A percentile compares a stretch with the other conserved stretches of the same genome.
phyloP scores from a whole-genome alignment of 257 asterid species.

The Plantago major region DNA sequence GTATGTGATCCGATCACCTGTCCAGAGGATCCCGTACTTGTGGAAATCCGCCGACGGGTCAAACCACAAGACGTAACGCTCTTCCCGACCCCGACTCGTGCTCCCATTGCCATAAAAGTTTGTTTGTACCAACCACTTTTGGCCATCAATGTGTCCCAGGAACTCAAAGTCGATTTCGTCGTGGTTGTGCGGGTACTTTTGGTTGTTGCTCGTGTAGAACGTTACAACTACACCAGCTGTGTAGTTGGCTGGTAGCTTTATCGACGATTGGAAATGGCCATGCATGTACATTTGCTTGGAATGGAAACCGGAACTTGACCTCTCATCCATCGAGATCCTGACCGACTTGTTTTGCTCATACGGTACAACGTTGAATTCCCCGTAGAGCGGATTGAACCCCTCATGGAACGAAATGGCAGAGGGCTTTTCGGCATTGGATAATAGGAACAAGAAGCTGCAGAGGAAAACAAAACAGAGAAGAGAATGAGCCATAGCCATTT shows the following conservation, averaged over 20 bases:
- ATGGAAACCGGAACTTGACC: constrained; percentile 35
- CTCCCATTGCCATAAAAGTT: constrained; percentile 40
- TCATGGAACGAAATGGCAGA: constrained; percentile 18
- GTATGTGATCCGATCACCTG: constrained; percentile 20
- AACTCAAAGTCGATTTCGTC: constrained; percentile 47
- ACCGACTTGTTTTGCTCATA: constrained; percentile 31
- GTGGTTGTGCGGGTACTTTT: constrained; percentile 25
- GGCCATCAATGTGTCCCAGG: constrained; percentile 30
- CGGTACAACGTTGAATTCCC: constrained; percentile 26
- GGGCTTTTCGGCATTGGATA: background rate
- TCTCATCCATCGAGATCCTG: constrained; percentile 31
- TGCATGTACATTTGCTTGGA: constrained; percentile 28
- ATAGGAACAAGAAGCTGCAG: background rate
- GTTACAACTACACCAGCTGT: constrained; percentile 43
- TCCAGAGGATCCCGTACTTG: constrained; percentile 35
- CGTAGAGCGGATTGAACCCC: constrained; percentile 32
- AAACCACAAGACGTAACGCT: constrained; percentile 32
- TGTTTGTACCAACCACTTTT: constrained; percentile 32
- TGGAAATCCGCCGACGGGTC: constrained; percentile 41
- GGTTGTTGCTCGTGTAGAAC: constrained; percentile 32
- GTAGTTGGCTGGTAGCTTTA: constrained; percentile 34
- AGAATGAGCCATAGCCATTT: background rate
- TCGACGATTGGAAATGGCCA: constrained; percentile 35
- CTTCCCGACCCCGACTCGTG: constrained; percentile 36
- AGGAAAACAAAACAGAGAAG: constrained; percentile 3